Evolutionary conservation across 805 yeast species (phyloP), one percentile per base, ranked within the genome.

Genomic region (Lachancea sp.): DNA sequence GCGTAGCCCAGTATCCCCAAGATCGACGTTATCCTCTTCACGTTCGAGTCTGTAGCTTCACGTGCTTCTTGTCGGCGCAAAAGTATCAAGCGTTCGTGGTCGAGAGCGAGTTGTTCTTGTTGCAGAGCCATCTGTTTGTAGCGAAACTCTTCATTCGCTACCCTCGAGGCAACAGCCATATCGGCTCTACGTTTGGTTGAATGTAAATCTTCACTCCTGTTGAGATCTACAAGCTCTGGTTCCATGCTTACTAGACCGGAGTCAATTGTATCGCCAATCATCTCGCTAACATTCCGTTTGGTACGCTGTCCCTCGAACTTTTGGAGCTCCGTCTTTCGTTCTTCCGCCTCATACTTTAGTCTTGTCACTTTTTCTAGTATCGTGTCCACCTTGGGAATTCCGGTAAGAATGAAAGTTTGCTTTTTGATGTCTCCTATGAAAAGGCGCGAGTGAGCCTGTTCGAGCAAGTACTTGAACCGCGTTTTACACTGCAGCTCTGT

Each of bases 401-500:
- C 38, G 5, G 38, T 34, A 17, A 34, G 29, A 13, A 25, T 11
- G 21, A 34, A 34, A n/a, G n/a, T n/a, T 5, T 15, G 21, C 17
- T 24, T 34, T 18, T 34, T 34, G 29, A 18, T 16, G 21, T 34
- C 38, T 9, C 30, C 38, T 7, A 25, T 25, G 16, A 24, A 34
- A 5, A 34, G 17, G 5, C 30, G 29, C 22, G 38, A 24, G 19
- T 34, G 38, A 8, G 38, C 38, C 23, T 25, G 30, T 18, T 34
- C 38, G 5, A 34, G 23, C 22, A 34, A n/a, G 23, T 34, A 34
- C 17, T 34, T 34, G 21, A 34, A 34, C 3, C 38, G 38, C 4
- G 38, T 34, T 17, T 34, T 34, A 22, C 29, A 25, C 38, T 34
- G 38, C 16, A 25, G 8, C 29, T 34, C 38, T 13, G 38, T 34